Evolutionary conservation across 805 yeast species (phyloP).

Genomic region (Lachancea fermentati): DNA sequence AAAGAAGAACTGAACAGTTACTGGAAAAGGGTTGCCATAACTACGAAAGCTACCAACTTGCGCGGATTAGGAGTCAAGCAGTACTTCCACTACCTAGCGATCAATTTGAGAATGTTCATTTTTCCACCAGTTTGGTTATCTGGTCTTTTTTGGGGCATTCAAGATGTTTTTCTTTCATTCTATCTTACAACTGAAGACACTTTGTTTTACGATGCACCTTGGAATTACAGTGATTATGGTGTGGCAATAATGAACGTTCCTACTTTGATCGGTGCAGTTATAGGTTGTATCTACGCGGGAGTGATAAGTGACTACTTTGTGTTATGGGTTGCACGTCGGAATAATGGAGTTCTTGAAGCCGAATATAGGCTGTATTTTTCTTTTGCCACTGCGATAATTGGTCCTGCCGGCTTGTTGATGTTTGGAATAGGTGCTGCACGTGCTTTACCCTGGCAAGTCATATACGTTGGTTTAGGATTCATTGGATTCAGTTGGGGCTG

Average conservation of each 20-base stretch:
- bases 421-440: slow-evolving; percentile 63
- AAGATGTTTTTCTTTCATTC: slow-evolving; percentile 70
- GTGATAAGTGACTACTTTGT: slow-evolving; percentile 54
- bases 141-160: slow-evolving; percentile 76
- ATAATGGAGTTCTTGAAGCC: slow-evolving; percentile 58
- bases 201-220: slow-evolving; percentile 59
- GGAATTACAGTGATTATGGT: slow-evolving; percentile 56
- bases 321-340: slow-evolving; percentile 53
- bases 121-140: slow-evolving; percentile 63
- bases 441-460: slow-evolving; percentile 46
- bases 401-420: slow-evolving; percentile 57
- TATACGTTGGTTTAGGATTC: slow-evolving; percentile 57
- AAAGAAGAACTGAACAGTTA: slow-evolving; percentile 40
- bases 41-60: slow-evolving; percentile 55
- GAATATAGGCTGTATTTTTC: slow-evolving; percentile 58
- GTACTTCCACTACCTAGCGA: slow-evolving; percentile 45
- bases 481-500: slow-evolving; percentile 68
- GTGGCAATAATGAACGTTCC: slow-evolving; percentile 77
- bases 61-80: slow-evolving; percentile 63
- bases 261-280: slow-evolving; percentile 55
- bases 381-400: slow-evolving; percentile 48
- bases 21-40: slow-evolving; percentile 41
- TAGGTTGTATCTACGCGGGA: slow-evolving; percentile 66
- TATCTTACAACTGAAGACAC: slow-evolving; percentile 71
- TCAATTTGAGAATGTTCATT: slow-evolving; percentile 50